Base-by-base conservation (phyloP, 768 basidiomycete species). In the Lactarius trivialis region DNA sequence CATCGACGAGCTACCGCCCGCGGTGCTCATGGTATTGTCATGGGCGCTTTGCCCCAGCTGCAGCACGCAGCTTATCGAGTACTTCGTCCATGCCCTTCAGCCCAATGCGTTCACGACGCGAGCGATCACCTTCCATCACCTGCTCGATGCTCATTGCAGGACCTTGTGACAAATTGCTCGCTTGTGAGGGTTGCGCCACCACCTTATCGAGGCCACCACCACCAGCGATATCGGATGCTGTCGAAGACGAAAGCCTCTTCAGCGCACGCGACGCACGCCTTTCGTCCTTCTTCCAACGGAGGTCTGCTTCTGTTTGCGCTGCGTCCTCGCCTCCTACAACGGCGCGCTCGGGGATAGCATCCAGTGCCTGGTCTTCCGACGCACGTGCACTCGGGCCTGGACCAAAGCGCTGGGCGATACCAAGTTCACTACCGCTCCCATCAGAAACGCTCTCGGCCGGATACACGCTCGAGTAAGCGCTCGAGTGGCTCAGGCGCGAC, bases 51-150 rank as follows among this genome's bases (percentile, higher is more conserved):
- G 32, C 37, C 39, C 55, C 61, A 53, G 65, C 67, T 8, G 60
- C 56, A 19, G 55, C 67, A 3, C 61, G 60, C 33, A 67, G 58
- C 52, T 60, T 58, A 43, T 67, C 64, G 17, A 67, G 61, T 34
- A 66, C 57, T 55, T 67, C 60, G 8, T 67, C 67, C 65, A 67
- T 66, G 50, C 65, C 67, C 45, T 61, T 63, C 32, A 60, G 48
- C 58, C 63, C 63, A 14, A 64, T 39, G 14, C 58, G 63, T 12
- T 64, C 65, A 7, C 57, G 58, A 39, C 65, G 65, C 28, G 55
- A 19, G 15, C 62, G 56, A 32, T 66, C 65, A 9, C 41, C 51
- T 8, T 67, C 63, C 0, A 67, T 67, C 50, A 67, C 61, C 58
- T 67, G 67, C 52, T 62, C 67, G 17, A 67, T 67, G 56, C 65